Evolutionary conservation across 2,329 filamentous ascomycete species (phyloP).

Genomic region (Aspergillus phoenicis): DNA sequence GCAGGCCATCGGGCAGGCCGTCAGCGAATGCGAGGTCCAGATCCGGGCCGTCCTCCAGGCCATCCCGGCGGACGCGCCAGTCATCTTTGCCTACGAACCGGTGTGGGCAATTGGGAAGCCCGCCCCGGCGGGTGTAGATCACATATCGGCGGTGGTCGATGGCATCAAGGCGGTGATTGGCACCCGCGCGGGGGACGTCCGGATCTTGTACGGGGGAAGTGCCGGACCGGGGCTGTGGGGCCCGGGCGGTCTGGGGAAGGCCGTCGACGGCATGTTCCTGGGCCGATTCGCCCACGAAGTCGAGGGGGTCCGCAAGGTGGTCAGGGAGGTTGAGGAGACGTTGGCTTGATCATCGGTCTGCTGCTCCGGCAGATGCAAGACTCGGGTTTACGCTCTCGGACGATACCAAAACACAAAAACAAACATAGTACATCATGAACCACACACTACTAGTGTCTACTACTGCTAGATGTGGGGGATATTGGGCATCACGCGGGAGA

Average conservation of each 20-base stretch:
- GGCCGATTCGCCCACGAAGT: conserved; percentile 81
- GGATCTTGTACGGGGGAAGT: conserved; percentile 80
- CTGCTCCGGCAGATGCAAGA: not conserved
- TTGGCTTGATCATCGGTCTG: conserved; percentile 19
- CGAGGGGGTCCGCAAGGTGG: conserved; percentile 69
- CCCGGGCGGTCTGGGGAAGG: conserved; percentile 58
- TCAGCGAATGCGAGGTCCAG: conserved; percentile 68
- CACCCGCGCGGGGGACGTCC: conserved; percentile 59
- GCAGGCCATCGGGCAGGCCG: conserved; percentile 58
- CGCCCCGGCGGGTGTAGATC: conserved; percentile 69
- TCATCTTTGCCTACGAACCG: conserved; percentile 82
- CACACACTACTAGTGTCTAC: not conserved
- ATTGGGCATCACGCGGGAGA: not conserved
- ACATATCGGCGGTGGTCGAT: conserved; percentile 71
- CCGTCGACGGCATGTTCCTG: conserved; percentile 78
- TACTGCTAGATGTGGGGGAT: not conserved
- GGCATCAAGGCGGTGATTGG: conserved; percentile 61
- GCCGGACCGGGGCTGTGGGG: conserved; percentile 76
- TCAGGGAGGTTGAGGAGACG: conserved; percentile 66
- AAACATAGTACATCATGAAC: not conserved
- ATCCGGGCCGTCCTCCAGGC: conserved; percentile 64
- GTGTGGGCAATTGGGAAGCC: conserved; percentile 84
- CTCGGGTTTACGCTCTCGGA: not conserved
- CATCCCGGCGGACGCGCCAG: conserved; percentile 64
- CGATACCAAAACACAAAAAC: not conserved